Evolutionary conservation across 2,329 filamentous ascomycete genomes (phyloP), one percentile per base, ranked within the genome.

Genomic region (Aspergillus aculeatinus): DNA sequence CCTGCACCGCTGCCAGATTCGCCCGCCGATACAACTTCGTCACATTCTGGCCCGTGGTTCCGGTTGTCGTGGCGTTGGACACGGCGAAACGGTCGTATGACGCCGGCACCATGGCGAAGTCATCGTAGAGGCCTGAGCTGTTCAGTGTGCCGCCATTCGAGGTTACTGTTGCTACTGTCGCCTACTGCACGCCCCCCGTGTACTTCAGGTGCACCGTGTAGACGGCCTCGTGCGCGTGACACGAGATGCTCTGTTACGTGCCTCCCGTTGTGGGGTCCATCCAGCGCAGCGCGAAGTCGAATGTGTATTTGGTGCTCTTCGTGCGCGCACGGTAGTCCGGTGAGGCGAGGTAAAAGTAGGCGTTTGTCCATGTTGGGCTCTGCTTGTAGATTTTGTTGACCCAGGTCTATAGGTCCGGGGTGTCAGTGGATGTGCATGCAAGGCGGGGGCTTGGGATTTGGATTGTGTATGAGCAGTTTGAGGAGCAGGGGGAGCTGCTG

Each of bases 251-350:
- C n/a, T 55, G 25, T 16, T 55, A 55, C 21, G 7, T 25, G 2
- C 11, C 27, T 23, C 23, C 23, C 23, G 23, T 23, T 23, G 23
- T 4, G 52, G 29, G 10, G n/a, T 19, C n/a, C n/a, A 5, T 23
- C 52, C 52, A 48, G 25, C 52, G 52, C n/a, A 48, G 5, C 2
- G 5, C n/a, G 42, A 55, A 55, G 52, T 55, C 52, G 25, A 55
- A 31, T 4, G n/a, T 4, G 10, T 11, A 25, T 19, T 55, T 11
- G 10, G 52, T 21, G 16, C n/a, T 23, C 3, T 4, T 23, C 23
- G n/a, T 55, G 42, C 42, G 52, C 4, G 52, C 52, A 16, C 35
- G n/a, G 10, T 23, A 48, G 27, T 48, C 42, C 4, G n/a, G 16
- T 10, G 52, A 55, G 25, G 52, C 52, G 16, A 55, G 16, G 42